Percentiles rank a stretch among this genome's conserved stretches.
These are phyloP conservation scores for Hypoxylon lenormandii DNA, from an alignment of 495 filamentous ascomycete genomes.

Conservation along the genomic window DNA sequence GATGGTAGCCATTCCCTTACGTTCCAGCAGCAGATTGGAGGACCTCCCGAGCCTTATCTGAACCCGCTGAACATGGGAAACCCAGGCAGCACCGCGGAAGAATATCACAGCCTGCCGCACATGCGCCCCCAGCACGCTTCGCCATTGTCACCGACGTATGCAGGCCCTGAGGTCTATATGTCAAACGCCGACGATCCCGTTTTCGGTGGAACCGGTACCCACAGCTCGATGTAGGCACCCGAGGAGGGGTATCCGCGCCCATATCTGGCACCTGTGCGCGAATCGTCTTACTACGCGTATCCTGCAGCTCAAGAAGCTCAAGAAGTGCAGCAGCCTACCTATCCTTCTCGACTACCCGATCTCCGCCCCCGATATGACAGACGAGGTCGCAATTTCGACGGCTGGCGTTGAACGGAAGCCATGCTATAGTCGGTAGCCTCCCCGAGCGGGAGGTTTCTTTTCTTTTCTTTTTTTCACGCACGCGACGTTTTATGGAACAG, in stretches of 20 bases:
- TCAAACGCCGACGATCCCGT: conserved; percentile 21
- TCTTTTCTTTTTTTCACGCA: conserved; percentile 19
- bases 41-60: conserved; percentile 28
- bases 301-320: neutral
- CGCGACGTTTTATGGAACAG: conserved; percentile 37
- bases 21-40: conserved; percentile 28
- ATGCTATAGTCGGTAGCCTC: neutral
- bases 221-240: conserved; percentile 44
- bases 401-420: conserved; percentile 1
- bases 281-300: neutral
- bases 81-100: neutral
- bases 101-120: conserved; percentile 22
- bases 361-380: neutral
- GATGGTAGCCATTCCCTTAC: conserved; percentile 10
- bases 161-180: conserved; percentile 39
- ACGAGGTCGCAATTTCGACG: neutral
- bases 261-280: neutral
- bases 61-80: conserved; percentile 35
- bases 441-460: conserved; percentile 6
- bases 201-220: conserved; percentile 35
- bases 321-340: no score
- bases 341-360: neutral
- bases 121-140: conserved; percentile 25
- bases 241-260: conserved; percentile 11
- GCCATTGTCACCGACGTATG: conserved; percentile 36